Evolutionary conservation across 768 basidiomycete species (phyloP).

Genomic region (Collybia sp.): DNA sequence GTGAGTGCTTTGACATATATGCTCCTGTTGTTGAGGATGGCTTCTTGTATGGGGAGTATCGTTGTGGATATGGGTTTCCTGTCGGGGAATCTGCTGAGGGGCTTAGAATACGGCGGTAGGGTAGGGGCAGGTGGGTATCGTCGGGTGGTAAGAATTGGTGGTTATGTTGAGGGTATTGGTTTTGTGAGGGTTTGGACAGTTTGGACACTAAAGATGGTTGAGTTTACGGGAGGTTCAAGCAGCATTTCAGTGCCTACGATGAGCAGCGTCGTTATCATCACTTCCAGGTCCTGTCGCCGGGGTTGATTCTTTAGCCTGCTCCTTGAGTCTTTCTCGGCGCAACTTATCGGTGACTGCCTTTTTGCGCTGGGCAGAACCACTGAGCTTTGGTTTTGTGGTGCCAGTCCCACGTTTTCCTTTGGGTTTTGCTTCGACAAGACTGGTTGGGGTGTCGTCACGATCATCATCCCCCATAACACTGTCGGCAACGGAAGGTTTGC

Average conservation of each 20-base stretch:
- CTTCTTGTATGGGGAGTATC: slow-evolving; percentile 32
- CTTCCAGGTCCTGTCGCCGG: slow-evolving; percentile 7
- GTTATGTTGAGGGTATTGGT: slow-evolving; percentile 9
- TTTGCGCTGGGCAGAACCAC: slow-evolving; percentile 18
- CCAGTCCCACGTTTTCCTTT: slow-evolving; percentile 19
- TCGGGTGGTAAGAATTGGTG: slow-evolving; percentile 4
- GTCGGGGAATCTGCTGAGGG: slow-evolving; percentile 2
- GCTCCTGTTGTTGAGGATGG: slow-evolving; percentile 2
- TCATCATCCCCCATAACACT: slow-evolving; percentile 17
- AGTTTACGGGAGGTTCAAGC: slow-evolving; percentile 1
- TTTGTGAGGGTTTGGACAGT: background rate
- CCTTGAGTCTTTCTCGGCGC: slow-evolving; percentile 13
- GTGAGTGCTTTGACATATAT: slow-evolving; percentile 3
- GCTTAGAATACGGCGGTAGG: slow-evolving; percentile 2
- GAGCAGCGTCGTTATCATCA: slow-evolving; percentile 9
- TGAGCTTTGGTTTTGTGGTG: slow-evolving; percentile 11
- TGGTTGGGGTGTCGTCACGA: slow-evolving; percentile 8
- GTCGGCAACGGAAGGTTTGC: slow-evolving; percentile 9
- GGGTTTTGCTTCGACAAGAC: slow-evolving; percentile 18
- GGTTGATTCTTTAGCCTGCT: slow-evolving; percentile 13
- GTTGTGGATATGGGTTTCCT: slow-evolving; percentile 15
- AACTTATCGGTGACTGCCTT: slow-evolving; percentile 18
- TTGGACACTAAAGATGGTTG: background rate
- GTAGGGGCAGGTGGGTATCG: slow-evolving; percentile 1
- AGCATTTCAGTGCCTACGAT: slow-evolving; percentile 4